These are phyloP conservation scores for Komagataella phaffii DNA, from an alignment of 805 yeast genomes.

Conservation along the genomic window DNA sequence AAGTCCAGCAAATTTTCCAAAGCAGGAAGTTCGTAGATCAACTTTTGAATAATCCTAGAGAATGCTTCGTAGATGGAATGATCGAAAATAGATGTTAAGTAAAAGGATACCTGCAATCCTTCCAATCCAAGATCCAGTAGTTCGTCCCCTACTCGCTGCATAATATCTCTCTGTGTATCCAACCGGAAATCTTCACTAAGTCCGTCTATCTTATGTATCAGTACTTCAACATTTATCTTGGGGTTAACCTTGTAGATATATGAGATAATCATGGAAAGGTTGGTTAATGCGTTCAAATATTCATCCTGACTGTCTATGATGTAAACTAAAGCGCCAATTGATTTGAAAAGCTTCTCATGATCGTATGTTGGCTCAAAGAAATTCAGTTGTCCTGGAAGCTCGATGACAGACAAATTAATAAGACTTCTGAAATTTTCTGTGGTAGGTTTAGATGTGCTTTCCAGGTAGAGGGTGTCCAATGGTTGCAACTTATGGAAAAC, in stretches of 20 bases:
- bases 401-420: conserved; percentile 82
- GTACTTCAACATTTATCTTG: conserved; percentile 74
- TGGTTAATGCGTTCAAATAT: conserved; percentile 81
- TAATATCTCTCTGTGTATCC: conserved; percentile 92
- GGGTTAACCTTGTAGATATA: conserved; percentile 81
- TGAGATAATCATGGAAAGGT: conserved; percentile 76
- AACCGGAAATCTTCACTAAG: conserved; percentile 84
- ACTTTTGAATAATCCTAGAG: conserved; percentile 81
- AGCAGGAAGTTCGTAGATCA: conserved; percentile 79
- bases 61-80: conserved; percentile 94
- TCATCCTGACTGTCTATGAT: conserved; percentile 96
- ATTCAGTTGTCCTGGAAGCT: conserved; percentile 87
- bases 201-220: conserved; percentile 94
- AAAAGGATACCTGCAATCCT: conserved; percentile 83
- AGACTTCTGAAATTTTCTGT: conserved; percentile 73
- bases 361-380: conserved; percentile 80
- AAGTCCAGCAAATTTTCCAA: conserved; percentile 83
- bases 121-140: conserved; percentile 79
- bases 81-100: conserved; percentile 87
- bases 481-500: conserved; percentile 97
- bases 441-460: conserved; percentile 81
- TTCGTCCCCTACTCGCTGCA: conserved; percentile 93
- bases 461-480: conserved; percentile 79
- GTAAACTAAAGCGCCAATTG: conserved; percentile 84
- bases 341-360: conserved; percentile 59